Base-by-base conservation (phyloP, 108 stramenopile genomes). In the Mediolabrus comicus region DNA sequence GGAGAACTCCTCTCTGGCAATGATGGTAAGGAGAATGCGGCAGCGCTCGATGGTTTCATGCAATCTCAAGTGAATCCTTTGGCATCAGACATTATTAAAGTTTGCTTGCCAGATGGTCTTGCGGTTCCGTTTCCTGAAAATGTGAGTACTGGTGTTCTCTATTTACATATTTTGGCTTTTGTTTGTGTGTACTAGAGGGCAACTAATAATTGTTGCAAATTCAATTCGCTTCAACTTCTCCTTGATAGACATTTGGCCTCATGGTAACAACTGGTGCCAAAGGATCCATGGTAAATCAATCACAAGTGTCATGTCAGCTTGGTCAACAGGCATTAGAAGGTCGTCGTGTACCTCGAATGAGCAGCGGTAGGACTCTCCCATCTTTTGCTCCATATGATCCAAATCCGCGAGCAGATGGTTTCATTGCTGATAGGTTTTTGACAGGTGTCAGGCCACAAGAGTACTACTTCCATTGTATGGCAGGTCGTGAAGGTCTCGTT, bases 401-500 rank as follows among this genome's bases (percentile, higher is more conserved):
- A 24, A 89, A 87, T 69, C 98, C 99, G 1, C 65, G 99, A 46
- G 99, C 99, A 17, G 98, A 98, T 80, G 99, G 99, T 11, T 99
- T 98, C 75, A 97, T 99, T 26, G 85, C 96, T 33, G 99, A 99
- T 81, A 82, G 99, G 2, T 99, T 99, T 65, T 81, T 99, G 27
- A 99, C 99, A 13, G 99, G 99, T 13, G 72, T 97, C 41, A 84
- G 97, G 9, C 97, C 94, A 5, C 96, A 99, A 79, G 99, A 99
- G 76, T 99, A 99, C 83, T 99, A 99, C 81, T 99, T 99, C 71
- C 99, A 99, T 77, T 99, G 98, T 69, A 99, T 99, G 99, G 96
- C 97, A 6, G 99, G 99, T n/a, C 82, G 99, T 33, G 98, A 99
- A 71, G 99, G 98, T 34, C 72, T 94, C 31, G 89, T 94, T 12